These are phyloP conservation scores for Leishmania guyanensis DNA, from an alignment of 208 protist species.

Conservation along the genomic window DNA sequence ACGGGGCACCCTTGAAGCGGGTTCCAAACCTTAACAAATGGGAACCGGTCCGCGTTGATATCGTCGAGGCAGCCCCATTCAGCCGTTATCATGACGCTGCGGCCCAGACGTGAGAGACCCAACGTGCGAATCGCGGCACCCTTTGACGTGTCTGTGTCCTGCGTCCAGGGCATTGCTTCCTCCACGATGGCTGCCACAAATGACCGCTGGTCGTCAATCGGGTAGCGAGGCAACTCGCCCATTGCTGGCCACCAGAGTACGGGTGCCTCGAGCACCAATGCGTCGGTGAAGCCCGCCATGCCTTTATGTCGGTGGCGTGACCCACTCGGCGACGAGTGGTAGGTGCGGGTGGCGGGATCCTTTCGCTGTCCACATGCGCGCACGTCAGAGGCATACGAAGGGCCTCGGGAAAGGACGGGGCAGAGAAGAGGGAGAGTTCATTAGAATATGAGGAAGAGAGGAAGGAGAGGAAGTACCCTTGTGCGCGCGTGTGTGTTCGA, in stretches of 20 bases:
- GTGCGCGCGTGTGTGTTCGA: not conserved
- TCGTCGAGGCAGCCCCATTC: conserved; percentile 26
- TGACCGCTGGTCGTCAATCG: conserved; percentile 36
- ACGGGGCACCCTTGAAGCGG: conserved; percentile 40
- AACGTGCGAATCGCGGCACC: conserved; percentile 11
- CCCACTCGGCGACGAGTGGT: not conserved
- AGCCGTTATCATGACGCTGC: conserved; percentile 52
- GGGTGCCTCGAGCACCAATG: conserved; percentile 52
- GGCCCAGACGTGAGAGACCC: conserved; percentile 60
- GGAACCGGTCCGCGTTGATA: not conserved
- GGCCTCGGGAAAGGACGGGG: not conserved
- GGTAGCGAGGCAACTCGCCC: conserved; percentile 39
- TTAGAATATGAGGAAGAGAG: not conserved
- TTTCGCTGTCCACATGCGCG: not conserved
- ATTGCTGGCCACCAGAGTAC: conserved; percentile 76
- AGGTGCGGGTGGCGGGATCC: not conserved
- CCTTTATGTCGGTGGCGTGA: not conserved
- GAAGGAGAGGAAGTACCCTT: not conserved
- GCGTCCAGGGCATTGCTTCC: conserved; percentile 26
- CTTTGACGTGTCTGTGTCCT: not conserved
- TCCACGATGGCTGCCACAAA: conserved; percentile 56
- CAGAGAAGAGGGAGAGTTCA: not conserved
- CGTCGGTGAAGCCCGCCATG: conserved; percentile 54
- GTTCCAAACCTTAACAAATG: conserved; percentile 40
- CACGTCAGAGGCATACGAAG: not conserved